Conservation (phyloP, 1,284 basidiomycete species). For the Leccinum insigne region DNA sequence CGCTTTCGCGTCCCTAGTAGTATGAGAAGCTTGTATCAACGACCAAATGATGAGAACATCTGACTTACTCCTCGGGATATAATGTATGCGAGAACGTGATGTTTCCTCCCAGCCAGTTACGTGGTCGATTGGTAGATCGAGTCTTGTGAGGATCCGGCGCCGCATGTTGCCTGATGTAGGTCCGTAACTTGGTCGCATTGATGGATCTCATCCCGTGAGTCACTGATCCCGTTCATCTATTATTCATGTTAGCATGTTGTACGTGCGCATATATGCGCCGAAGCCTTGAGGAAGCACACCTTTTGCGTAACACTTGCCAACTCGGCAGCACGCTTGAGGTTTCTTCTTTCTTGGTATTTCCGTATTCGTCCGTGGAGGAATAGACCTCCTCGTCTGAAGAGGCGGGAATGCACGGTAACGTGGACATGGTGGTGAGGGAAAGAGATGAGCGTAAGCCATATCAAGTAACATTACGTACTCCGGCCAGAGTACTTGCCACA, state of each 20-base stretch:
- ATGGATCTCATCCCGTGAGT: background rate
- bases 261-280: background rate
- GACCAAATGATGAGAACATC: background rate
- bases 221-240: background rate
- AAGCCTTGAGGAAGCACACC: too few relatives aligned
- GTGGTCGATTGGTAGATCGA: background rate
- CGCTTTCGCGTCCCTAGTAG: background rate
- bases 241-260: background rate
- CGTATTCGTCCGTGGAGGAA: too few relatives aligned
- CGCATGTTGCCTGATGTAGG: background rate
- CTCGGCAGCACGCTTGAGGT: too few relatives aligned
- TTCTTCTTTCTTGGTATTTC: too few relatives aligned
- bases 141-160: background rate
- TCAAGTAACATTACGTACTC: too few relatives aligned
- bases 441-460: too few relatives aligned
- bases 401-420: too few relatives aligned
- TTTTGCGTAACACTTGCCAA: too few relatives aligned
- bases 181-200: background rate
- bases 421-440: too few relatives aligned
- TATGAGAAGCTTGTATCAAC: background rate
- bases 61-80: background rate
- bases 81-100: background rate
- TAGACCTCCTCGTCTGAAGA: too few relatives aligned
- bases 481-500: too few relatives aligned
- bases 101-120: background rate